A percentile compares a stretch with the other conserved stretches of the same genome.
These are phyloP conservation scores for Phytopythium boreale DNA, from an alignment of 352 stramenopile genomes.

Conservation along the genomic window DNA sequence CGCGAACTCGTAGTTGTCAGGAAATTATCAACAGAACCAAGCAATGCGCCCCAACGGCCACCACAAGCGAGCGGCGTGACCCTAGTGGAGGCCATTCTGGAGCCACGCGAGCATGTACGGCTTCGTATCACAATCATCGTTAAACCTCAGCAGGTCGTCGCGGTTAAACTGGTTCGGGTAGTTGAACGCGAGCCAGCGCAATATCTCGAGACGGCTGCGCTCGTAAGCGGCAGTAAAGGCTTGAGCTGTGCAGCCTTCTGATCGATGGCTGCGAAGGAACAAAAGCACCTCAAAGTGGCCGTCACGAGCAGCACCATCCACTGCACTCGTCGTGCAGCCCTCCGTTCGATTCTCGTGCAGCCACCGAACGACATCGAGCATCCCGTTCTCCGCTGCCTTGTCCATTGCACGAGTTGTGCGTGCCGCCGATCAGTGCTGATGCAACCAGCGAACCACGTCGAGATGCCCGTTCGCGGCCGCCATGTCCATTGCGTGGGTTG, in stretches of 20 bases:
- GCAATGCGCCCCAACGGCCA: no score
- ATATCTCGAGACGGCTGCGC: not conserved
- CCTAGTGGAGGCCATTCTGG: not conserved
- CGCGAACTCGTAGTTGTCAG: not conserved
- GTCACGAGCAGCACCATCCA: not conserved
- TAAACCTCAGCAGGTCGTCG: not conserved
- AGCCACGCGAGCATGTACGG: conserved; percentile 1
- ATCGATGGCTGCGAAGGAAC: not conserved
- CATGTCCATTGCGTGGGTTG: not conserved
- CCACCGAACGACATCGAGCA: not conserved
- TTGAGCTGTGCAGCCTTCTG: not conserved
- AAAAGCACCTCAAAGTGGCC: not conserved
- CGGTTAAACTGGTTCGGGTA: not conserved
- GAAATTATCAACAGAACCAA: no score
- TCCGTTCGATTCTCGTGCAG: not conserved
- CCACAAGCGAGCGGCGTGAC: no score
- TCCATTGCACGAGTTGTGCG: not conserved
- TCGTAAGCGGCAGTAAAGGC: not conserved
- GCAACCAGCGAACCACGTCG: not conserved
- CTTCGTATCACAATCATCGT: not conserved
- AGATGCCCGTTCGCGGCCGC: not conserved
- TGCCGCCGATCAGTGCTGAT: not conserved
- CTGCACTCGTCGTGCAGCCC: not conserved
- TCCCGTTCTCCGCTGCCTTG: not conserved
- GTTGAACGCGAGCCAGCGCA: not conserved